These are phyloP conservation scores for Scleroderma citrinum DNA, from an alignment of 768 basidiomycete species.

Conservation along the genomic window DNA sequence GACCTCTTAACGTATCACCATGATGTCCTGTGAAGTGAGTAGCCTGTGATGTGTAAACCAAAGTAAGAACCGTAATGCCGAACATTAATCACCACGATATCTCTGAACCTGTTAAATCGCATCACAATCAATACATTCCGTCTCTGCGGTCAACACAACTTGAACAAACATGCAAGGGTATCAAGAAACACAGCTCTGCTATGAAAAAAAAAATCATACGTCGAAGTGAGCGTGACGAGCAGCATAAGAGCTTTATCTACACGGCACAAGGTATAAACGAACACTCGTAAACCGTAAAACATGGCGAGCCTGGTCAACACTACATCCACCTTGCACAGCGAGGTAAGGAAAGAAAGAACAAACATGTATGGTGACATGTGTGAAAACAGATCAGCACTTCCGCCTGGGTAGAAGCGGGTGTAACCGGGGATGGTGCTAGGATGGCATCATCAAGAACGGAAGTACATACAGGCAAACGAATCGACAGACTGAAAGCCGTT, in stretches of 20 bases:
- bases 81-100: too few relatives aligned
- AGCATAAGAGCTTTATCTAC: too few relatives aligned
- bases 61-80: too few relatives aligned
- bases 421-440: not conserved
- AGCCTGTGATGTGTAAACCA: too few relatives aligned
- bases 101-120: not conserved
- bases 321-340: not conserved
- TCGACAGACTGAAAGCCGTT: not conserved
- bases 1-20: too few relatives aligned
- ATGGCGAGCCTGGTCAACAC: not conserved
- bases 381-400: not conserved
- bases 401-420: not conserved
- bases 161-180: not conserved
- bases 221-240: too few relatives aligned
- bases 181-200: not conserved
- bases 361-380: not conserved
- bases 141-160: not conserved
- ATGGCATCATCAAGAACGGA: not conserved
- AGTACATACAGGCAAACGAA: not conserved
- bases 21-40: not conserved
- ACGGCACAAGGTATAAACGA: not conserved
- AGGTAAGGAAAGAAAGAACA: not conserved
- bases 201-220: too few relatives aligned
- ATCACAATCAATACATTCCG: not conserved
- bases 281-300: not conserved